These are phyloP conservation scores for Staphylotrichum longicolle DNA, from an alignment of 495 filamentous ascomycete species.

Conservation along the genomic window DNA sequence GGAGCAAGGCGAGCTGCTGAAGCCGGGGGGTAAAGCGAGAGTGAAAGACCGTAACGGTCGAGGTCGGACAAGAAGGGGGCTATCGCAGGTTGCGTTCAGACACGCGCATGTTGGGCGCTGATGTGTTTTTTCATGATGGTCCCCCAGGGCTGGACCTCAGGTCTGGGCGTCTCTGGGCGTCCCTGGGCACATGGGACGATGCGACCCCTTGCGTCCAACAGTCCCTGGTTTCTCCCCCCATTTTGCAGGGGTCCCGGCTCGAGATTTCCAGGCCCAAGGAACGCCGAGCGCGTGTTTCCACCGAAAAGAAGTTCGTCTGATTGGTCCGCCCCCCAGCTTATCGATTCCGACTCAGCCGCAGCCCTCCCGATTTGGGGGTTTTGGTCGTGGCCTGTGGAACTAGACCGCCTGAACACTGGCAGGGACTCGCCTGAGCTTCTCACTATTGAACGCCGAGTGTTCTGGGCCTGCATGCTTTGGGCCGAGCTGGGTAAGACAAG, in stretches of 20 bases:
- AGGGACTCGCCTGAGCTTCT: neutral
- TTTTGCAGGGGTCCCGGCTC: constrained; percentile 13
- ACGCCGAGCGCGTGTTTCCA: neutral
- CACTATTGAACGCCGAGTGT: constrained; percentile 14
- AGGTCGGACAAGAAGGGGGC: neutral
- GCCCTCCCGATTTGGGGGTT: neutral
- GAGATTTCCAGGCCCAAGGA: neutral
- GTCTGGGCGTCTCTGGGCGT: no score
- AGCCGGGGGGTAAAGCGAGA: constrained; percentile 6
- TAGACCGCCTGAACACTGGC: neutral
- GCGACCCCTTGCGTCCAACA: no score
- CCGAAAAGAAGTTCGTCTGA: constrained; percentile 2
- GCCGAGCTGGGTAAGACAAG: neutral
- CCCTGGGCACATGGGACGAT: no score
- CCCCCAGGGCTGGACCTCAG: neutral
- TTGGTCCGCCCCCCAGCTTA: constrained; percentile 4
- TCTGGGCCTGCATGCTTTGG: constrained; percentile 7
- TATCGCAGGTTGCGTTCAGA: neutral
- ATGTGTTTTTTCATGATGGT: constrained; percentile 6
- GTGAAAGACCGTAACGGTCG: constrained; percentile 11
- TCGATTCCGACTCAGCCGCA: constrained; percentile 17
- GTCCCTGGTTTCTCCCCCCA: neutral
- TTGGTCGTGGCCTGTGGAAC: constrained; percentile 5
- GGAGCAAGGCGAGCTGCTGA: neutral
- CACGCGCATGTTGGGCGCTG: constrained; percentile 8